Base-by-base conservation (phyloP, 1,284 basidiomycete genomes). In the Apiotrichum siamense region DNA sequence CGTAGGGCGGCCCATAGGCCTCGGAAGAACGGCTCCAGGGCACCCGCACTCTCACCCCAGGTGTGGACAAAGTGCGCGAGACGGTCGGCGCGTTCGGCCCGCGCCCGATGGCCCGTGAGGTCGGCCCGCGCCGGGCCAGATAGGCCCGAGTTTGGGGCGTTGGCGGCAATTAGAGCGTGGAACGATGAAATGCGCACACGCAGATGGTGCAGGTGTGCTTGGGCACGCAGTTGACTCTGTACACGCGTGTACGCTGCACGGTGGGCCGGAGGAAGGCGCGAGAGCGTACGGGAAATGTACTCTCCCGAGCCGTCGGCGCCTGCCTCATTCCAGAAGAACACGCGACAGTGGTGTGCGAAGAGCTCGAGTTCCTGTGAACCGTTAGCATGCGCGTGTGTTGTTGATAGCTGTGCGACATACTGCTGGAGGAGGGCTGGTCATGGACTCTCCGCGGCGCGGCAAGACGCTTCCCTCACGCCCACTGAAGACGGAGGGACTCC, bases 21-120 rank as follows among this genome's bases (percentile, higher is more conserved):
- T 17, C 60, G 57, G 55, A 72, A 72, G 59, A 73, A 72, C 7
- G 71, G 71, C 35, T 70, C 64, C 9, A 69, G 63, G 2, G 67
- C 66, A 3, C 65, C 64, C 25, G 59, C 53, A 24, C 59, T 57
- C 7, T 52, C 52, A 35, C 65, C 65, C 69, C 69, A 72, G 0
- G 59, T 66, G 11, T 51, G 49, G n/a, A 69, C 44, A 47, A 68
- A 71, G 29, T 52, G 44, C 10, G 35, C 27, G 9, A 70, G 50
- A 24, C 59, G 59, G 17, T 67, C 63, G 15, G 35, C 46, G n/a
- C 70, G 50, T 42, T 73, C 70, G 2, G 40, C 18, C 38, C 55
- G 55, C 3, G 67, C 67, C n/a, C 54, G 33, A 13, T 49, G 25
- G 1, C 59, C 52, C 3, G 39, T 23, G 2, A 67, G 48, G 4